Percentiles rank a stretch among this genome's conserved stretches.
Evolutionary conservation across 257 asterid species (phyloP).

Genomic region (Fraxinus quadrangulata): DNA sequence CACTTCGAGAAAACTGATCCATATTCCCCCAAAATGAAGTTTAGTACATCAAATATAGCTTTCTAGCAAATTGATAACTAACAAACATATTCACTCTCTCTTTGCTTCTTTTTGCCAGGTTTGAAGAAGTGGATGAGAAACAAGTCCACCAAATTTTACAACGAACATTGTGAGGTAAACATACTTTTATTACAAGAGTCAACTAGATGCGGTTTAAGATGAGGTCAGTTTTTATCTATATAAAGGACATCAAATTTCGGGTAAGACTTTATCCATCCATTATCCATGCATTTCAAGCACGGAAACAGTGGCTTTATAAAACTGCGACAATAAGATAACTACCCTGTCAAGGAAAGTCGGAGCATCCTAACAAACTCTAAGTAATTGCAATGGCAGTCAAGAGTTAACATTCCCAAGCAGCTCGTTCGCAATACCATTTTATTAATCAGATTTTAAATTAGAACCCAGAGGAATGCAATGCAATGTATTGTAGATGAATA

Average conservation of each 20-base stretch:
- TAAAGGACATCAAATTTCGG: no score
- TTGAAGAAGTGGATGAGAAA: no score
- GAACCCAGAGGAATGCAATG: background rate
- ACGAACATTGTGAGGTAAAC: no score
- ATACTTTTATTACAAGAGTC: no score
- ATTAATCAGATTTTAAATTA: background rate
- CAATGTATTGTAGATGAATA: background rate
- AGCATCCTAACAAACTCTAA: background rate
- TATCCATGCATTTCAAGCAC: no score
- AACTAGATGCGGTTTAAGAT: no score
- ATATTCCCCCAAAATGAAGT: constrained; percentile 1
- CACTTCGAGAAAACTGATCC: background rate
- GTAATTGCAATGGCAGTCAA: background rate
- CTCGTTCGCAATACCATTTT: background rate
- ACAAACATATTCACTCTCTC: background rate
- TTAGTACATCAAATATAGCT: background rate
- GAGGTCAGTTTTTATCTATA: no score
- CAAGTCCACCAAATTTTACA: no score
- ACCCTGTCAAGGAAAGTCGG: background rate
- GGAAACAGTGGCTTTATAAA: no score
- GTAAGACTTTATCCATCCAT: no score
- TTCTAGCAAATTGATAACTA: no score
- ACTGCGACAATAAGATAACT: background rate
- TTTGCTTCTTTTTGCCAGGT: background rate
- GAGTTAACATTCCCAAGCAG: background rate